These are phyloP conservation scores for Pseudophaeomoniella oleicola DNA, from an alignment of 2,329 filamentous ascomycete genomes.

Conservation along the genomic window DNA sequence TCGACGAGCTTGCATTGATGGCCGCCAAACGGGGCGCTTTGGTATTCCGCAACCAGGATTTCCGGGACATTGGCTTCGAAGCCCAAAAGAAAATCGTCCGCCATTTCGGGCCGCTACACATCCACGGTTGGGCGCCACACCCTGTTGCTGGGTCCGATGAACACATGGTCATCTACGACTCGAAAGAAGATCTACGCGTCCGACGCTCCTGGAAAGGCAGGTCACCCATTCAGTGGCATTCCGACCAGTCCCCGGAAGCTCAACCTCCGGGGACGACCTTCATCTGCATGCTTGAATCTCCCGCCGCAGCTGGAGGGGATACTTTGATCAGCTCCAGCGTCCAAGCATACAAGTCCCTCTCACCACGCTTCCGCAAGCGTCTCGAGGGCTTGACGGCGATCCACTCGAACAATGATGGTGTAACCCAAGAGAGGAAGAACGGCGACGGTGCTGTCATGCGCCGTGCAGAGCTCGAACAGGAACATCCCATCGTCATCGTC, in stretches of 20 bases:
- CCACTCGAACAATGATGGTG: conserved; percentile 8
- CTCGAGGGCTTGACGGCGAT: conserved; percentile 17
- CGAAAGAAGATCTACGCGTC: conserved; percentile 10
- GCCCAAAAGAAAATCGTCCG: conserved; percentile 11
- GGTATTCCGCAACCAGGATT: conserved; percentile 35
- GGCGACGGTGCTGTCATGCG: conserved; percentile 9
- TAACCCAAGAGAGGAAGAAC: conserved; percentile 11
- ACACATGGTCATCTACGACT: conserved; percentile 12
- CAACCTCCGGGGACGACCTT: conserved; percentile 16
- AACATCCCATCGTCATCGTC: conserved; percentile 18
- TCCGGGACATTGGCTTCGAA: conserved; percentile 9
- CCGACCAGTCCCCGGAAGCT: conserved; percentile 14
- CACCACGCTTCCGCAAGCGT: conserved; percentile 11
- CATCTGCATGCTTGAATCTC: conserved; percentile 12
- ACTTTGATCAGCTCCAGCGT: conserved; percentile 16
- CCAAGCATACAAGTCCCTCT: conserved; percentile 16
- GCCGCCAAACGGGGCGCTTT: conserved; percentile 33
- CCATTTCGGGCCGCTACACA: conserved; percentile 15
- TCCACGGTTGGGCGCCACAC: conserved; percentile 13
- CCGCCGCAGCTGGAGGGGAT: conserved; percentile 15
- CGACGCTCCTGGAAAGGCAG: conserved; percentile 12
- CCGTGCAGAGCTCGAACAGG: conserved; percentile 15
- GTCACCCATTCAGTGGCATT: conserved; percentile 14
- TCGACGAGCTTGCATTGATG: conserved; percentile 54
- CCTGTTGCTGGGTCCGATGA: conserved; percentile 2